Evolutionary conservation across 495 filamentous ascomycete species (phyloP), one percentile per base, ranked within the genome.

Genomic region (Parathielavia hyrcaniae): DNA sequence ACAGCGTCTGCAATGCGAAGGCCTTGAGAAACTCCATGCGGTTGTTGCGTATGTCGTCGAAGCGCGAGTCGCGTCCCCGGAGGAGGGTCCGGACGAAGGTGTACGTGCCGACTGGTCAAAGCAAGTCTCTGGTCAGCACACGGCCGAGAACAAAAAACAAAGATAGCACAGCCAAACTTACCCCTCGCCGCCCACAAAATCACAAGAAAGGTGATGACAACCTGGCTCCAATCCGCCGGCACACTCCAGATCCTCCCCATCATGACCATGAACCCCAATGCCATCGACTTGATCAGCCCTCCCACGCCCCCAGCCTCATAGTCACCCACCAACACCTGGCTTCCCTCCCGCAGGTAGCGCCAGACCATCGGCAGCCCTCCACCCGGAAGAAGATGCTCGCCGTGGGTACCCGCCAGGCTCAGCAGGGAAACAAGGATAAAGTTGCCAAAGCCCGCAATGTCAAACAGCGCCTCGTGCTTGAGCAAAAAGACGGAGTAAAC

Each of bases 1-100:
- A 86, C 0, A 73, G 76, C 11, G 81, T 82, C 69, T 88, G 84
- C 11, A 74, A 75, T 43, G 80, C 66, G 62, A 79, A 88, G 8
- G 81, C 80, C 23, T 58, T 77, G 14, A 71, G 61, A 71, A 87
- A 87, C 51, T 72, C 75, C 0, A 69, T 59, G 0, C 81, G 77
- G 2, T 74, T 74, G 38, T 59, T 69, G 52, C 81, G 79, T 67
- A 87, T 83, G 53, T 67, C 61, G 56, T 86, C 80, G 71, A 87
- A 86, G 52, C 83, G 78, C 40, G 77, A 80, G 72, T 87, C 84
- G 34, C 72, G 59, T 19, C 83, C 80, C 30, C 80, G 64, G 26
- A 74, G 66, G 10, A 78, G 69, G 50, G 84, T 72, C 30, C 84
- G 77, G 9, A 68, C 62, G 71, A 84, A 84, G 49, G 86, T 78